These are phyloP conservation scores for Cardamine resedifolia DNA, from an alignment of 345 rosid genomes.

Conservation along the genomic window DNA sequence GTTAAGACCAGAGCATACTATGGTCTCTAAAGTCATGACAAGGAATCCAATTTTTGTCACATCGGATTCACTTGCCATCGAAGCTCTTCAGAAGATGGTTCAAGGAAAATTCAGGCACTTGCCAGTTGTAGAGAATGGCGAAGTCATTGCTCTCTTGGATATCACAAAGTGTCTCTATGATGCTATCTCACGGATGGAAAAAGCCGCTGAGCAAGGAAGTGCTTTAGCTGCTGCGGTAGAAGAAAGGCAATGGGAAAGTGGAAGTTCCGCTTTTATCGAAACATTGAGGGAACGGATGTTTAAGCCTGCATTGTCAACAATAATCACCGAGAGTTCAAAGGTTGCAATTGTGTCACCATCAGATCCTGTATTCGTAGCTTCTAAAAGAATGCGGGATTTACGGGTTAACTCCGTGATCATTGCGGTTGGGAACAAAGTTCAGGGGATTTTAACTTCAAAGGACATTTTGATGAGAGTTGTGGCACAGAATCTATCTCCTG, in stretches of 20 bases:
- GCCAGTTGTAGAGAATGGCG: slow-evolving; percentile 96
- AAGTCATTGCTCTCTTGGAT: slow-evolving; percentile 92
- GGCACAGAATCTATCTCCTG: slow-evolving; percentile 93
- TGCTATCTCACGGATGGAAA: slow-evolving; percentile 93
- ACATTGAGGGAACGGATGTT: slow-evolving; percentile 90
- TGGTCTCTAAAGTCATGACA: slow-evolving; percentile 89
- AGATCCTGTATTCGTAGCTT: slow-evolving; percentile 85
- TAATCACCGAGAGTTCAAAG: slow-evolving; percentile 71
- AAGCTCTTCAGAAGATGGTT: slow-evolving; percentile 96
- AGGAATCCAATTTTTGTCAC: slow-evolving; percentile 85
- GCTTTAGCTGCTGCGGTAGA: slow-evolving; percentile 95
- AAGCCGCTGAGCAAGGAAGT: slow-evolving; percentile 92
- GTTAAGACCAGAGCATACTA: slow-evolving; percentile 83
- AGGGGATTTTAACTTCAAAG: slow-evolving; percentile 89
- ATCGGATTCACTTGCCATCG: slow-evolving; percentile 82
- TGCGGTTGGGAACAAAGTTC: slow-evolving; percentile 63
- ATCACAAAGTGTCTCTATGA: slow-evolving; percentile 92
- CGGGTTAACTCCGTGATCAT: slow-evolving; percentile 77
- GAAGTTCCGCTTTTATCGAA: slow-evolving; percentile 65
- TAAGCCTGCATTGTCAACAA: slow-evolving; percentile 85
- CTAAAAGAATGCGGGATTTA: slow-evolving; percentile 77
- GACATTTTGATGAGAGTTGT: slow-evolving; percentile 96
- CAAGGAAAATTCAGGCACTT: slow-evolving; percentile 96
- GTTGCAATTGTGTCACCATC: slow-evolving; percentile 71
- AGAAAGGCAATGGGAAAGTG: slow-evolving; percentile 84